Evolutionary conservation across 164 flowering plant species (phyloP).

Genomic region (Akebia trifoliata): DNA sequence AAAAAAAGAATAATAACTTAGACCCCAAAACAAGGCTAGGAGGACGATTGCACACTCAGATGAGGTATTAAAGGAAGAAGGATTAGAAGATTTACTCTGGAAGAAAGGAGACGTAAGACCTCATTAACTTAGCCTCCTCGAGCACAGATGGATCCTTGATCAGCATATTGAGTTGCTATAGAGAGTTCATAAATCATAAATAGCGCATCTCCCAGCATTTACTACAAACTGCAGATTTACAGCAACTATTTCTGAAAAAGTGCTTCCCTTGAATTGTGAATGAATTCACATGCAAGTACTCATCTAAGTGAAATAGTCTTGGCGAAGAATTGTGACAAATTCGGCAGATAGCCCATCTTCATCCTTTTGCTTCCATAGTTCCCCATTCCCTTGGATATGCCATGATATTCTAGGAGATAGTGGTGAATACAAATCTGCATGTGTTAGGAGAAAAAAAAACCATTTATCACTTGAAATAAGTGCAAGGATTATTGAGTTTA

Average conservation of each 20-base stretch:
- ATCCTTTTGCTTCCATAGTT: conserved; percentile 69
- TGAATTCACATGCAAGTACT: neutral
- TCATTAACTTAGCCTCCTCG: conserved; percentile 9
- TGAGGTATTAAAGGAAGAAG: no score
- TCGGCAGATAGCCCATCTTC: conserved; percentile 48
- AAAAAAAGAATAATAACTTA: no score
- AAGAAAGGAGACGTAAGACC: no score
- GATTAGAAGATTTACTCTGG: no score
- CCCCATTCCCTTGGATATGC: conserved; percentile 68
- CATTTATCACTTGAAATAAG: no score
- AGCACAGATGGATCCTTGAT: conserved; percentile 5
- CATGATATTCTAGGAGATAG: conserved; percentile 75
- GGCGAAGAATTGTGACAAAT: conserved; percentile 49
- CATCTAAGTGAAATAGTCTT: conserved; percentile 47
- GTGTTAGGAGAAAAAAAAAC: neutral
- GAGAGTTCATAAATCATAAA: neutral
- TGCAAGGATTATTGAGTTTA: neutral
- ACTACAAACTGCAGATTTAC: neutral
- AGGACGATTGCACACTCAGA: no score
- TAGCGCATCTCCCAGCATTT: neutral
- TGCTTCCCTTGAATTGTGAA: conserved; percentile 1
- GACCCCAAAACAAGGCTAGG: no score
- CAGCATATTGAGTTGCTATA: neutral
- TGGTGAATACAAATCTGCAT: conserved; percentile 67
- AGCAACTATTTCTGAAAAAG: conserved; percentile 1